Evolutionary conservation across 257 asterid species (phyloP).

Genomic region (Craterostigma plantagineum): DNA sequence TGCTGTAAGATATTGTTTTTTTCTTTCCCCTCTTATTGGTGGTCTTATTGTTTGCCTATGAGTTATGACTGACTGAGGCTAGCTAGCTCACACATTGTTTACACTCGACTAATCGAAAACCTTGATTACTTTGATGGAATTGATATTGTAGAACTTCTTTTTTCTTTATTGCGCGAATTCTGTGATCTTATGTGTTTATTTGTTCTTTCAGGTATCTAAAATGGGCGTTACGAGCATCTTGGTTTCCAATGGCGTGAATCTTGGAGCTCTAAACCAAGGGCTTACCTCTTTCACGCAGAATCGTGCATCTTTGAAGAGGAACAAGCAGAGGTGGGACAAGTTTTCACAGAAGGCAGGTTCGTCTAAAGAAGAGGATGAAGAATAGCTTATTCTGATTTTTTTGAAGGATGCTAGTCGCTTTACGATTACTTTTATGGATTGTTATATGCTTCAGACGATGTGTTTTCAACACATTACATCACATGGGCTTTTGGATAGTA

Average conservation of each 20-base stretch:
- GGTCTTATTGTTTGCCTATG: too few species aligned
- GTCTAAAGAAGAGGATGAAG: conserved; percentile 12
- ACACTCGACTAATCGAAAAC: conserved; percentile 6
- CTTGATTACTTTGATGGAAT: neutral
- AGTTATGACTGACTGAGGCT: too few species aligned
- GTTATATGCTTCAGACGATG: too few species aligned
- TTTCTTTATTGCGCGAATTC: neutral
- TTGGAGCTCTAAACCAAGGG: conserved; percentile 54
- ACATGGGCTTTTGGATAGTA: too few species aligned
- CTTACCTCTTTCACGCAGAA: conserved; percentile 34
- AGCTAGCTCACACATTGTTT: too few species aligned
- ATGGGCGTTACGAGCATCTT: conserved; percentile 65
- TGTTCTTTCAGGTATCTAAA: conserved; percentile 45
- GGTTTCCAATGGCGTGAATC: conserved; percentile 54
- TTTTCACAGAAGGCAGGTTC: conserved; percentile 24
- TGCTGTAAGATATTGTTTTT: too few species aligned
- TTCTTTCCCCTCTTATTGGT: too few species aligned
- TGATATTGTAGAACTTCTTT: neutral
- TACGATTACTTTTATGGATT: too few species aligned
- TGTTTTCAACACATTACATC: too few species aligned
- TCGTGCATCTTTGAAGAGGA: conserved; percentile 16
- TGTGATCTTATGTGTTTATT: too few species aligned
- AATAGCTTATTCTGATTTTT: conserved; percentile 1
- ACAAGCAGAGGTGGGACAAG: conserved; percentile 22
- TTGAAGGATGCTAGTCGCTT: too few species aligned